Evolutionary conservation across 208 protist genomes (phyloP).

Genomic region (Leishmania arabica): DNA sequence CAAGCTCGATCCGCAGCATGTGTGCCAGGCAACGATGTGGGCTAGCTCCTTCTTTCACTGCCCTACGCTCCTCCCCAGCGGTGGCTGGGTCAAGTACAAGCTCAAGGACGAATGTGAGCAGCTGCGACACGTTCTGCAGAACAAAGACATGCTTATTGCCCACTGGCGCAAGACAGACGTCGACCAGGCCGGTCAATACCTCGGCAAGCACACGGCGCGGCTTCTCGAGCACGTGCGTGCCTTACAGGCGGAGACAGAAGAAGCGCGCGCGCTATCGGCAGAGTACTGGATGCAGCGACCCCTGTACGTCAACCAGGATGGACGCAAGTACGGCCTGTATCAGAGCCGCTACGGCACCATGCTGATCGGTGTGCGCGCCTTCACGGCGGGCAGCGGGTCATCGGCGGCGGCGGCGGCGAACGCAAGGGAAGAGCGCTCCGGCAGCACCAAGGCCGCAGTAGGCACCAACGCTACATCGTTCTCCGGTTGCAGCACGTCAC

Average conservation of each 20-base stretch:
- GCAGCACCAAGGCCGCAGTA: background rate
- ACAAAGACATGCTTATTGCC: constrained; percentile 78
- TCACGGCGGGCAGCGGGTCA: background rate
- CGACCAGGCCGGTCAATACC: constrained; percentile 43
- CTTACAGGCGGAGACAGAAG: constrained; percentile 70
- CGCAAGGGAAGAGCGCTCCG: background rate
- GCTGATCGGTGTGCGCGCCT: constrained; percentile 71
- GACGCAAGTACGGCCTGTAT: constrained; percentile 71
- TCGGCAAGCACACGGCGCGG: constrained; percentile 47
- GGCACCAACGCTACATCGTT: background rate
- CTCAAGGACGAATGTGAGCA: constrained; percentile 85
- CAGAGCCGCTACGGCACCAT: constrained; percentile 61
- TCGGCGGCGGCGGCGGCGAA: background rate
- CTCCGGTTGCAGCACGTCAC: background rate
- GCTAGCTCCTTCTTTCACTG: constrained; percentile 68
- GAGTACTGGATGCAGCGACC: constrained; percentile 37
- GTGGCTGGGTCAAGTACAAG: constrained; percentile 86
- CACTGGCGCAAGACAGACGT: constrained; percentile 53
- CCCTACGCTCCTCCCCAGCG: constrained; percentile 37
- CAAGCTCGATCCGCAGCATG: constrained; percentile 39
- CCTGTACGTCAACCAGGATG: constrained; percentile 64
- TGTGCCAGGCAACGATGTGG: constrained; percentile 70
- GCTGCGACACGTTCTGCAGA: constrained; percentile 74
- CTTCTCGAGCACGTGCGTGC: constrained; percentile 64
- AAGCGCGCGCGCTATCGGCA: constrained; percentile 47